Percentiles rank a stretch among this genome's conserved stretches.
phyloP scores from a whole-genome alignment of 1,284 basidiomycete species.

The Sporisorium scitamineum region DNA sequence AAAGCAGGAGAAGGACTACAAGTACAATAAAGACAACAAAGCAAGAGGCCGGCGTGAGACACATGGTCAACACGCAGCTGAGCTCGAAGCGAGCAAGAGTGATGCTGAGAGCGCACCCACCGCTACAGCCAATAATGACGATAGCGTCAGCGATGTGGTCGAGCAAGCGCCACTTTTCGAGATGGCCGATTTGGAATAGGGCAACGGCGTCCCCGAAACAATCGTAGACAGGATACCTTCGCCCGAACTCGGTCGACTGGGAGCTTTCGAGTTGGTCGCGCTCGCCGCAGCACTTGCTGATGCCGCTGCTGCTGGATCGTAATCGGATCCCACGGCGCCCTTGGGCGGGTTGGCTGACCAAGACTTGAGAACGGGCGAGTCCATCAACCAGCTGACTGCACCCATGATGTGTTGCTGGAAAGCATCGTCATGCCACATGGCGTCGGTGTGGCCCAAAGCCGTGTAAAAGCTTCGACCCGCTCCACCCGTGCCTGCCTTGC shows the following conservation, averaged over 20 bases:
- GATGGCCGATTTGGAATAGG: constrained; percentile 37
- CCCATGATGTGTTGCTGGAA: constrained; percentile 58
- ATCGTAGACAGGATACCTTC: constrained; percentile 17
- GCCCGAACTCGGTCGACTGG: background rate
- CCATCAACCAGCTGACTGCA: constrained; percentile 55
- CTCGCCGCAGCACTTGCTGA: background rate
- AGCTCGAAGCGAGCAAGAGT: background rate
- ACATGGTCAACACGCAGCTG: background rate
- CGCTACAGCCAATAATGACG: constrained; percentile 1
- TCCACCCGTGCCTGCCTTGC: constrained; percentile 50
- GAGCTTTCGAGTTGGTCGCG: background rate
- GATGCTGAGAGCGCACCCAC: background rate
- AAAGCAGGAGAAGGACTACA: background rate
- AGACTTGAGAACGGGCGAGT: constrained; percentile 40
- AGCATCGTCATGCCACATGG: constrained; percentile 47
- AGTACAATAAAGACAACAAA: background rate
- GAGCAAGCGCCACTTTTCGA: constrained; percentile 10
- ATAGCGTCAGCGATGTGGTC: background rate
- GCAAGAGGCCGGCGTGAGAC: background rate
- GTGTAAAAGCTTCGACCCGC: constrained; percentile 58
- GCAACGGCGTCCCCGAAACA: constrained; percentile 33
- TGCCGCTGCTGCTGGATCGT: constrained; percentile 2
- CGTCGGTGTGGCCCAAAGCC: constrained; percentile 52
- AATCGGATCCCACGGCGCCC: constrained; percentile 33
- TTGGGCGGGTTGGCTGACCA: constrained; percentile 21